Evolutionary conservation across 441 rosid species (phyloP).

Genomic region (Pelargonium australe): DNA sequence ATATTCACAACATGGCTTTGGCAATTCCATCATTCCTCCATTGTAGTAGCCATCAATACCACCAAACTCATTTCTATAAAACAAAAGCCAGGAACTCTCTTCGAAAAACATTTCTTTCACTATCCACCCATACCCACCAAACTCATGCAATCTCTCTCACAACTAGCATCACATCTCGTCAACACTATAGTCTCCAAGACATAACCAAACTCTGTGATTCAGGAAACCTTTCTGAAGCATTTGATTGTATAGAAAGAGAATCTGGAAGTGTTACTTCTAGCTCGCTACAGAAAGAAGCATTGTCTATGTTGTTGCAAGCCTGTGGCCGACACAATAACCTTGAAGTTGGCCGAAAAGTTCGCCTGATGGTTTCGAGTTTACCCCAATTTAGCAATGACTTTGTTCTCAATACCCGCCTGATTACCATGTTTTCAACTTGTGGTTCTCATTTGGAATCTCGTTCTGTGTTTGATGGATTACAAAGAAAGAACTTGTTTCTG

Average conservation of each 20-base stretch:
- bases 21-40: neutral
- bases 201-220: conserved; percentile 36
- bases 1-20: neutral
- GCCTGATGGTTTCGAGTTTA: conserved; percentile 37
- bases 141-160: conserved; percentile 4
- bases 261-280: conserved; percentile 19
- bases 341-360: conserved; percentile 41
- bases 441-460: conserved; percentile 46
- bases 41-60: neutral
- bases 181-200: conserved; percentile 27
- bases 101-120: conserved; percentile 17
- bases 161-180: conserved; percentile 9
- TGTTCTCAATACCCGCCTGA: conserved; percentile 46
- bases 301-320: conserved; percentile 46
- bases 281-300: conserved; percentile 37
- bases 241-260: conserved; percentile 23
- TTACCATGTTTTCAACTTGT: conserved; percentile 55
- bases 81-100: conserved; percentile 3
- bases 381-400: conserved; percentile 33
- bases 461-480: conserved; percentile 36
- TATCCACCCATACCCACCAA: conserved; percentile 18
- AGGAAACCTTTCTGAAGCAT: conserved; percentile 36
- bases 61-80: neutral
- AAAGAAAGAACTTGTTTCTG: conserved; percentile 45
- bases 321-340: conserved; percentile 41